Percentiles rank a stretch among this genome's conserved stretches.
phyloP scores from a whole-genome alignment of 129 eudicot genomes.

The Cynara cardunculus region DNA sequence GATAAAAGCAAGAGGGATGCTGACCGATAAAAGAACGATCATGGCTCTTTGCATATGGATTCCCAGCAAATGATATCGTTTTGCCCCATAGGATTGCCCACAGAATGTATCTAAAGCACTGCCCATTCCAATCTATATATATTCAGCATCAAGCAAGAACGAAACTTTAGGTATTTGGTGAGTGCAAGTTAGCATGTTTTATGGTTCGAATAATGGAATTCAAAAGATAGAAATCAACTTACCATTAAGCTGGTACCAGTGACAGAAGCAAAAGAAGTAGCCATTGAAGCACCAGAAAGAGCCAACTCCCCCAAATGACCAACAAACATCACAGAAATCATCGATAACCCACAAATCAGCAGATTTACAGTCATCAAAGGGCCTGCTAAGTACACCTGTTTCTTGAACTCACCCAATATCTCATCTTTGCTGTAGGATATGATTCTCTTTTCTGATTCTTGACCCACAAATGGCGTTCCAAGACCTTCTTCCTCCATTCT shows the following conservation, averaged over 20 bases:
- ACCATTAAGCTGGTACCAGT: conserved; percentile 75
- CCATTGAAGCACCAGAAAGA: conserved; percentile 95
- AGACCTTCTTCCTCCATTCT: conserved; percentile 23
- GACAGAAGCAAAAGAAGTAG: conserved; percentile 82
- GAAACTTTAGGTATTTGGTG: not conserved
- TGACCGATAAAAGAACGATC: conserved; percentile 48
- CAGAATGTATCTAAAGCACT: conserved; percentile 72
- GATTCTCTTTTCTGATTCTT: conserved; percentile 8
- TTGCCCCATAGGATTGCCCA: conserved; percentile 77
- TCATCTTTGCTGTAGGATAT: conserved; percentile 34
- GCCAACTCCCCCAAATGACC: conserved; percentile 86
- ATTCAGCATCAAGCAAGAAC: conserved; percentile 1
- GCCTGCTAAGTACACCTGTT: conserved; percentile 63
- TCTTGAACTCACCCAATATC: conserved; percentile 56
- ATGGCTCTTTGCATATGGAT: conserved; percentile 73
- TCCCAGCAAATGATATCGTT: conserved; percentile 62
- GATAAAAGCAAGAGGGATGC: conserved; percentile 62
- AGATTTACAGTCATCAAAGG: conserved; percentile 62
- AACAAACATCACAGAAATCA: conserved; percentile 81
- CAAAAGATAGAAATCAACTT: conserved; percentile 13
- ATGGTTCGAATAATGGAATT: not conserved
- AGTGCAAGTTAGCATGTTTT: not conserved
- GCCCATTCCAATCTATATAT: conserved; percentile 51
- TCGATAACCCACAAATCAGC: conserved; percentile 42
- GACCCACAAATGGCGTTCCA: conserved; percentile 32